Evolutionary conservation across 495 filamentous ascomycete genomes (phyloP).

Genomic region (Annulohypoxylon stygium): DNA sequence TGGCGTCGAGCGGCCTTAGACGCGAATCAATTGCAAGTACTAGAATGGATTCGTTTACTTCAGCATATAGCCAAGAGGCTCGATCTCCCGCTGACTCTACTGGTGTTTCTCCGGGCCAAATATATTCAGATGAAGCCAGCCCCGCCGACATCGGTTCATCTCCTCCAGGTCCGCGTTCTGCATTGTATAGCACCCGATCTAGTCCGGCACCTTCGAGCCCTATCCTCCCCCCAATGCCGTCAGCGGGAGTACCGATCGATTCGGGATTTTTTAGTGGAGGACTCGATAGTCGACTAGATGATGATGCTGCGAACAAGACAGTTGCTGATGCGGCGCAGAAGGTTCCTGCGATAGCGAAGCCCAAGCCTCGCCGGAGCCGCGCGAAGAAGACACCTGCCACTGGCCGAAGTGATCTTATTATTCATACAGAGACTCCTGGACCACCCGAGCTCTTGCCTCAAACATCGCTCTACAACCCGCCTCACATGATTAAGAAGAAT

Average conservation of each 20-base stretch:
- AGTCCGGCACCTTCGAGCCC: slow-evolving; percentile 78
- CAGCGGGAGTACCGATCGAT: slow-evolving; percentile 66
- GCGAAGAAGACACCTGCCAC: slow-evolving; percentile 49
- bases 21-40: slow-evolving; percentile 40
- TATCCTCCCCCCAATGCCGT: slow-evolving; percentile 72
- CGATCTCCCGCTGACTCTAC: slow-evolving; percentile 61
- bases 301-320: slow-evolving; percentile 56
- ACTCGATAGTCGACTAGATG: slow-evolving; percentile 68
- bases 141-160: slow-evolving; percentile 80
- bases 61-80: slow-evolving; percentile 53
- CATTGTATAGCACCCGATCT: slow-evolving; percentile 58
- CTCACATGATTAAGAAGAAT: slow-evolving; percentile 43
- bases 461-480: slow-evolving; percentile 61
- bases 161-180: slow-evolving; percentile 74
- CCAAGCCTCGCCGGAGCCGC: slow-evolving; percentile 54
- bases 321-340: slow-evolving; percentile 43
- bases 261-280: slow-evolving; percentile 86
- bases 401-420: slow-evolving; percentile 50
- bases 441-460: slow-evolving; percentile 60
- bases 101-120: slow-evolving; percentile 68
- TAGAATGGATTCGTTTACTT: slow-evolving; percentile 24
- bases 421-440: slow-evolving; percentile 57
- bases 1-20: slow-evolving; percentile 39
- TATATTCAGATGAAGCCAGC: slow-evolving; percentile 66
- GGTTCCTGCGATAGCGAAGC: slow-evolving; percentile 39